Evolutionary conservation across 1,139 yeast species (phyloP).

Genomic region (Wickerhamomyces sp.): DNA sequence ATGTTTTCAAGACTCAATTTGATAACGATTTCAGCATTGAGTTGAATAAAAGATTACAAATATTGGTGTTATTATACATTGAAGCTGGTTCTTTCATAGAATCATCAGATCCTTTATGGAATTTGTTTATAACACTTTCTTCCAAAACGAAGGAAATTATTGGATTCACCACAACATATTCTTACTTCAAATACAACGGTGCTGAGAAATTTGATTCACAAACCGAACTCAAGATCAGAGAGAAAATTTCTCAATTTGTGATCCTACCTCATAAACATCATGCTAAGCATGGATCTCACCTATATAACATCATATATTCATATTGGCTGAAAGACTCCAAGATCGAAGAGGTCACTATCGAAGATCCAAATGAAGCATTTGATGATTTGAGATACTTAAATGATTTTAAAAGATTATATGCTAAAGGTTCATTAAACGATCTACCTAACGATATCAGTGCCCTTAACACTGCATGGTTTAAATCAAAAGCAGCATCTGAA

Average conservation of each 20-base stretch:
- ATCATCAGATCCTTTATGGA: slow-evolving; percentile 70
- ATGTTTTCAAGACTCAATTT: slow-evolving; percentile 31
- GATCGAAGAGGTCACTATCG: slow-evolving; percentile 80
- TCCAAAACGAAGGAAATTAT: slow-evolving; percentile 38
- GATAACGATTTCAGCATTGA: slow-evolving; percentile 33
- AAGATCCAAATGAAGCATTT: slow-evolving; percentile 91
- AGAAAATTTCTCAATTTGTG: slow-evolving; percentile 84
- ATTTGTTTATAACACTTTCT: slow-evolving; percentile 36
- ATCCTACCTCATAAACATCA: slow-evolving; percentile 79
- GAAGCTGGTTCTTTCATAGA: slow-evolving; percentile 95
- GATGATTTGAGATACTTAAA: slow-evolving; percentile 86
- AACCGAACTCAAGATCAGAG: slow-evolving; percentile 39
- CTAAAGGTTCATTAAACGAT: slow-evolving; percentile 26
- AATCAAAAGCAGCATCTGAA: slow-evolving; percentile 23
- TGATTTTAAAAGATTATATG: slow-evolving; percentile 56
- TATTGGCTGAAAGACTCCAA: slow-evolving; percentile 49
- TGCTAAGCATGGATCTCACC: slow-evolving; percentile 60
- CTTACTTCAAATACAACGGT: slow-evolving; percentile 75
- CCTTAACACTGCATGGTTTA: slow-evolving; percentile 41
- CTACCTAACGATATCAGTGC: slow-evolving; percentile 18
- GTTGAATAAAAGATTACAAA: slow-evolving; percentile 68
- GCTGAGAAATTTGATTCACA: slow-evolving; percentile 49
- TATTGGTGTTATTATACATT: slow-evolving; percentile 76
- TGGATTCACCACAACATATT: slow-evolving; percentile 82
- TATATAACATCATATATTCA: slow-evolving; percentile 54